These are phyloP conservation scores for Talaromyces islandicus DNA, from an alignment of 2,329 filamentous ascomycete species.

Conservation along the genomic window DNA sequence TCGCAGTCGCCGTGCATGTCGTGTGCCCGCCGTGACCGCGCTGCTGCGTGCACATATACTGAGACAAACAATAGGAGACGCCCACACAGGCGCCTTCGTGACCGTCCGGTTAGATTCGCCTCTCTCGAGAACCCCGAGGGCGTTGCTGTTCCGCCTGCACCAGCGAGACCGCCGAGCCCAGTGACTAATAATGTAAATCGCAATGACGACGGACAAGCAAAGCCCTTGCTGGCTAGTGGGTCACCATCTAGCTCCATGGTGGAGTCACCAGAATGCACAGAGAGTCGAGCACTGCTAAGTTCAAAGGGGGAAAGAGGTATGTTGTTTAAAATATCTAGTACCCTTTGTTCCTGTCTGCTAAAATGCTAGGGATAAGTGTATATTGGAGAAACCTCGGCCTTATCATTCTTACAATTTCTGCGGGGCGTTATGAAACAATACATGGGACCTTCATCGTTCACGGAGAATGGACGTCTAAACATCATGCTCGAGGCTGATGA, in stretches of 20 bases:
- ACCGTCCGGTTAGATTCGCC: conserved; percentile 6
- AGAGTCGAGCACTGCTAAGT: conserved; percentile 8
- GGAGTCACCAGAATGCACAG: conserved; percentile 6
- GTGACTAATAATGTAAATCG: not conserved
- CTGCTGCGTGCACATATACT: conserved; percentile 30
- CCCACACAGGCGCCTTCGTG: conserved; percentile 11
- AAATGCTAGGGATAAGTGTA: conserved; percentile 4
- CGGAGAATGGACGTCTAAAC: conserved; percentile 46
- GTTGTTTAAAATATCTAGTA: not conserved
- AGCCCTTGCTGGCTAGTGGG: not conserved
- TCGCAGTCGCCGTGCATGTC: conserved; percentile 45
- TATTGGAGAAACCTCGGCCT: conserved; percentile 43
- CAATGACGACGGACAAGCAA: not conserved
- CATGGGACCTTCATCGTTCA: conserved; percentile 51
- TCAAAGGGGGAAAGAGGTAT: conserved; percentile 10
- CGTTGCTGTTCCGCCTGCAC: not conserved
- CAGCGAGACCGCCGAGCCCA: not conserved
- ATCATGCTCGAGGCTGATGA: conserved; percentile 49
- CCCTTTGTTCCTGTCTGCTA: not conserved
- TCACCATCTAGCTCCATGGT: not conserved
- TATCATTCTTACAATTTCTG: conserved; percentile 51
- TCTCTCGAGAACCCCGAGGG: not conserved
- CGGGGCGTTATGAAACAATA: conserved; percentile 45
- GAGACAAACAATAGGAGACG: conserved; percentile 21
- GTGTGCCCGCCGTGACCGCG: conserved; percentile 41